Base-by-base conservation (phyloP, 2,329 filamentous ascomycete genomes). In the Metarhizium brunneum region DNA sequence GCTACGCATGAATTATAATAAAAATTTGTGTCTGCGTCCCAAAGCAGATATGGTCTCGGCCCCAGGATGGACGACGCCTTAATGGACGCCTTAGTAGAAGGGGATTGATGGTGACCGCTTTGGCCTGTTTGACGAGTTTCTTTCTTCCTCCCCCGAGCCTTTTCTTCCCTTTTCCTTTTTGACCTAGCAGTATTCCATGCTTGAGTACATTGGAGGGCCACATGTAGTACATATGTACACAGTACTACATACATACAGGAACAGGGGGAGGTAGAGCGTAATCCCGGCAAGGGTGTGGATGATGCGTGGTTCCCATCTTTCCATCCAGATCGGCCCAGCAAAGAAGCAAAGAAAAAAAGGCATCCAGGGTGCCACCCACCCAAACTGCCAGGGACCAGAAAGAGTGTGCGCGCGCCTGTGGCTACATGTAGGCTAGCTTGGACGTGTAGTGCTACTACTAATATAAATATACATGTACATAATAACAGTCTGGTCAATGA, bases 281-380 rank as follows among this genome's bases (percentile, higher is more conserved):
- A 50, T 38, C 45, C 45, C 25, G 45, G 45, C 45, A 30, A 50
- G 48, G 11, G 49, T 48, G 38, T 43, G 48, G 54, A 52, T 40
- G 49, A 25, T 25, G 43, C 53, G 18, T 35, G 48, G 47, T 43
- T 47, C 53, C 47, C 35, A 36, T 36, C 25, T 25, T 25, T 25
- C 25, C 25, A 25, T 51, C 40, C 29, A 54, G 55, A 56, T 56
- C 55, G 55, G 42, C 51, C 55, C 52, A 54, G 51, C 32, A 45
- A n/a, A 32, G 47, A 30, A 25, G 25, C 25, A 25, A 25, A 25
- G 25, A 4, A 25, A 25, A 20, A 25, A 25, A 25, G 25, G 25
- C 25, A 25, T 25, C 25, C 25, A 25, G 25, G 25, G 25, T 25
- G 25, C 25, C 25, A 25, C 25, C 25, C 32, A 11, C 7, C 7